Evolutionary conservation across 2,329 filamentous ascomycete species (phyloP), one percentile per base, ranked within the genome.

Genomic region (Cladosporium sp.): DNA sequence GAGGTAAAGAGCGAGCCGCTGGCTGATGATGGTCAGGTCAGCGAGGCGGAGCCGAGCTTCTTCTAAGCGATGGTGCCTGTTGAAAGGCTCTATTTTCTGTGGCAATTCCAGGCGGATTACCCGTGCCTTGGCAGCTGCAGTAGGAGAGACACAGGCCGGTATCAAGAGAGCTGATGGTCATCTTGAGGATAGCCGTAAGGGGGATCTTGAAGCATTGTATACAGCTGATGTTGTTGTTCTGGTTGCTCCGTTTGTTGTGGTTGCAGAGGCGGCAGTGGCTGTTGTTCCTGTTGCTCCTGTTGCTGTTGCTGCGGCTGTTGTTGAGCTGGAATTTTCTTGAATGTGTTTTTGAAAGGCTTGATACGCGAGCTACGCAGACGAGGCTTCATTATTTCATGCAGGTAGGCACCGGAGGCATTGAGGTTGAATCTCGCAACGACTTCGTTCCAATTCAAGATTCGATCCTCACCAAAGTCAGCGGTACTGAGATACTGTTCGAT

Each of bases 81-180:
- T 12, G 33, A 18, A 28, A 6, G 18, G 2, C 7, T 33, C 7
- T 31, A 18, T 52, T 86, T 86, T 73, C 66, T 71, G 35, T 88
- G 84, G 85, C 85, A 86, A 76, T 85, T 78, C 72, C 75, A 83
- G 69, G 68, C 72, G 11, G 67, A 62, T 1, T 71, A 72, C 49
- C 69, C 72, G 5, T 80, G 79, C 72, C 79, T 78, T 2, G 49
- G 37, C 7, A 76, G 76, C 0, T 80, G 78, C 69, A 55, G 57
- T 16, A 71, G 72, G 53, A 37, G 52, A 16, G 18, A 21, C 18
- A 7, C 37, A 5, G 37, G 57, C 1, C 23, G 37, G 2, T 49
- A 28, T 40, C 37, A 60, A 18, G 44, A 23, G 5, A 49, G 35
- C 16, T 60, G 57, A 60, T 44, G 35, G n/a, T 29, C 10, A 10